Evolutionary conservation across 2,329 filamentous ascomycete species (phyloP), one percentile per base, ranked within the genome.

Genomic region (Beauveria varroae): DNA sequence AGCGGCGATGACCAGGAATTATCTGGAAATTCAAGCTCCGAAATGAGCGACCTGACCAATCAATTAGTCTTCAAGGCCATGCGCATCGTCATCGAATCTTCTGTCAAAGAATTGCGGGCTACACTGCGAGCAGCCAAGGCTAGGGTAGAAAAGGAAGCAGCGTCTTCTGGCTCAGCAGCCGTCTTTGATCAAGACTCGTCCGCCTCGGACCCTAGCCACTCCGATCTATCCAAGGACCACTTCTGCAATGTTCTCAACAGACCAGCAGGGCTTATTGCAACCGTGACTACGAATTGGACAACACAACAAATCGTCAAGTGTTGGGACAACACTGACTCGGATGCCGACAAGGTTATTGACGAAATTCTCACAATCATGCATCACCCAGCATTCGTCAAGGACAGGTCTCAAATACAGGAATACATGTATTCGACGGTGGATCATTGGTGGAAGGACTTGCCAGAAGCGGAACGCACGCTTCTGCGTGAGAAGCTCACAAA

Each of bases 21-120:
- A 1, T 18, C 60, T 0, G 60, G 63, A 18, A 65, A 68, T 22
- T 64, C 64, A 4, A 65, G 62, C 20, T 65, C 68, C 0, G 64
- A 69, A 53, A 20, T 70, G 46, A 65, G 65, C 49, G 92, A 96
- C 64, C 91, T 89, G 67, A 93, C 97, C 66, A 89, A 88, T 52
- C 92, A 97, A 74, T 96, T 96, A 70, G 84, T 97, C 50, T 83
- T 97, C 66, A 91, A 90, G 8, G 82, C 97, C 1, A 79, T 97
- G 20, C 90, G 93, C 0, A 91, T 93, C 0, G 96, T 93, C 75
- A 83, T 97, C 63, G 85, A 91, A 62, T 93, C 93, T 1, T 86
- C 97, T 69, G 96, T 97, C 72, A 88, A 87, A 60, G 84, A 89
- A 50, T 88, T 92, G 3, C 91, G 90, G 12, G 86, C 91, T 67